Evolutionary conservation across 2,329 filamentous ascomycete species (phyloP).

Genomic region (Phyllachora maydis): DNA sequence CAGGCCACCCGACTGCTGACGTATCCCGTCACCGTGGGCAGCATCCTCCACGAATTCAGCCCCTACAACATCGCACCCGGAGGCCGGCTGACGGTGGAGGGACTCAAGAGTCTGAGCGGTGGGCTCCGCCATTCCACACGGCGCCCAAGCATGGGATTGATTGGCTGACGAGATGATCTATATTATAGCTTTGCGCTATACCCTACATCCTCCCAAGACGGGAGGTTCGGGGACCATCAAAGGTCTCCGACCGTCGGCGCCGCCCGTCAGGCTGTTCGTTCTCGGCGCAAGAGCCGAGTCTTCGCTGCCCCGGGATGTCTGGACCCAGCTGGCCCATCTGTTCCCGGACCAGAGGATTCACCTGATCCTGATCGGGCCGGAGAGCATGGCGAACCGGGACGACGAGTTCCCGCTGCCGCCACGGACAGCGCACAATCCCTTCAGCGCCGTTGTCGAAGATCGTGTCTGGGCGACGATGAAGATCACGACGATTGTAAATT

Average conservation of each 20-base stretch:
- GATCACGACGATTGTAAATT: constrained; percentile 93
- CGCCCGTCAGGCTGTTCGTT: constrained; percentile 79
- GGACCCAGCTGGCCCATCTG: constrained; percentile 83
- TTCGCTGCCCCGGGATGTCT: constrained; percentile 79
- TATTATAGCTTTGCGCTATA: constrained; percentile 70
- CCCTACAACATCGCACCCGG: constrained; percentile 66
- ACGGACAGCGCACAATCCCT: constrained; percentile 71
- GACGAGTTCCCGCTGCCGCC: constrained; percentile 79
- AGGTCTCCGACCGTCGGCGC: constrained; percentile 64
- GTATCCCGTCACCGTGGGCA: constrained; percentile 81
- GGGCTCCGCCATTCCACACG: constrained; percentile 16
- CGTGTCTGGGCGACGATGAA: constrained; percentile 78
- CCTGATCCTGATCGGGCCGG: constrained; percentile 84
- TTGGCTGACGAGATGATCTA: too few species aligned
- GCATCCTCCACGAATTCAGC: constrained; percentile 81
- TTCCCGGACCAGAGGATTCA: constrained; percentile 89
- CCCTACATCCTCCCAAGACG: constrained; percentile 66
- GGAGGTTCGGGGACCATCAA: constrained; percentile 58
- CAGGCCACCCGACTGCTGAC: constrained; percentile 87
- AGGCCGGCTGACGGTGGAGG: constrained; percentile 65
- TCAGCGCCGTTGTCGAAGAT: constrained; percentile 85
- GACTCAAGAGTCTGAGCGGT: constrained; percentile 87
- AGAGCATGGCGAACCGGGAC: constrained; percentile 88
- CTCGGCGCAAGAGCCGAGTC: constrained; percentile 94
- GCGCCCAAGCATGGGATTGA: too few species aligned